These are phyloP conservation scores for Pseudogymnoascus sp. DNA, from an alignment of 2,329 filamentous ascomycete genomes.

Conservation along the genomic window DNA sequence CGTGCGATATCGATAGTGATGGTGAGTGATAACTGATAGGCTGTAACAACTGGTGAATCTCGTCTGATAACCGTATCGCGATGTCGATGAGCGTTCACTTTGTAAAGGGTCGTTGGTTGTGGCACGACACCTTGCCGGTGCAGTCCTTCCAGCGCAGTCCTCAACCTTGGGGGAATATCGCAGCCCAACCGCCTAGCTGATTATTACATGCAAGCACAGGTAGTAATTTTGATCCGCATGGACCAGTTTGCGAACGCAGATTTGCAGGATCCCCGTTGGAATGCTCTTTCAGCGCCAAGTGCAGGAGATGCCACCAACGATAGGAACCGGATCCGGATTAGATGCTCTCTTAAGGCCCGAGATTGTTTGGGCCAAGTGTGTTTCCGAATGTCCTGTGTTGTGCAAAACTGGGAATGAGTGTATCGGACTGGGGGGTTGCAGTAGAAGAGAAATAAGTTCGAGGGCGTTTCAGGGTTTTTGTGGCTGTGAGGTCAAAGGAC, in stretches of 20 bases:
- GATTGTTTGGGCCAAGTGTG: not conserved
- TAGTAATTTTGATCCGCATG: not conserved
- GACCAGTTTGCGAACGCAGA: not conserved
- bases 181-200: not conserved
- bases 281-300: not conserved
- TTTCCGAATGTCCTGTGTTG: not conserved
- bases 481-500: constrained; percentile 3
- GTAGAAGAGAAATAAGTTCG: not conserved
- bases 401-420: not conserved
- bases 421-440: not conserved
- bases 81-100: constrained; percentile 1
- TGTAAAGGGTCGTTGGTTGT: not conserved
- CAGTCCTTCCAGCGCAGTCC: constrained; percentile 2
- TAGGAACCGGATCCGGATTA: not conserved
- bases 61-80: not conserved
- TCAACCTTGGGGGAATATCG: constrained; percentile 5
- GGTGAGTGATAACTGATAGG: not conserved
- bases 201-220: constrained; percentile 4
- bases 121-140: not conserved
- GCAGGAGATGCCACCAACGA: not conserved
- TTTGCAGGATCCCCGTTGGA: not conserved
- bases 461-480: constrained; percentile 7
- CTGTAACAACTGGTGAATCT: not conserved
- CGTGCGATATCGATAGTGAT: constrained; percentile 2
- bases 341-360: not conserved